Evolutionary conservation across 2,329 filamentous ascomycete species (phyloP).

Genomic region (Polychaeton citri): DNA sequence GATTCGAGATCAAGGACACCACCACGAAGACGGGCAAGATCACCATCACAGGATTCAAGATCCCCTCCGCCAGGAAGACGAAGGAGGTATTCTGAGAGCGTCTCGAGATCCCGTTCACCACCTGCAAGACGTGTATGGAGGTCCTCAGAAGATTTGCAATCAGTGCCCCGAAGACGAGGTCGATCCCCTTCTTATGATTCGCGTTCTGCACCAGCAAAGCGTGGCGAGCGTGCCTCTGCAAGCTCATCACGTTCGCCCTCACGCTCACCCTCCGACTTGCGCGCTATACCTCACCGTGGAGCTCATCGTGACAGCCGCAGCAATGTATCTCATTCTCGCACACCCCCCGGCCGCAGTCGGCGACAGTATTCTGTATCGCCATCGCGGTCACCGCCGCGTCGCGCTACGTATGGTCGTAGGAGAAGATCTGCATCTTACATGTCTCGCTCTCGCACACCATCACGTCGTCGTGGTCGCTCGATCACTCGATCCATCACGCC

Average conservation of each 20-base stretch:
- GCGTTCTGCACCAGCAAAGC: neutral
- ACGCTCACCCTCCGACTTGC: neutral
- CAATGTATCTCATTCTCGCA: conserved; percentile 15
- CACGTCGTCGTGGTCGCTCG: conserved; percentile 7
- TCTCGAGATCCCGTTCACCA: conserved; percentile 8
- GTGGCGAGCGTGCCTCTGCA: no score
- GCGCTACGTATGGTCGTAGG: neutral
- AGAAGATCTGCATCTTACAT: conserved; percentile 3
- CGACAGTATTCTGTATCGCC: conserved; percentile 8
- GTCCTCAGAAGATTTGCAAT: neutral
- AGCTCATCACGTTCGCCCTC: neutral
- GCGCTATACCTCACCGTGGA: neutral
- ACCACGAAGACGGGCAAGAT: conserved; percentile 7
- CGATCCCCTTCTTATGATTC: neutral
- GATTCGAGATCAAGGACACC: conserved; percentile 8
- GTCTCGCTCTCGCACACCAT: conserved; percentile 5
- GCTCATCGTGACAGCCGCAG: conserved; percentile 2
- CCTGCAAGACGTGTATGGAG: conserved; percentile 4
- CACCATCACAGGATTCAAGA: conserved; percentile 12
- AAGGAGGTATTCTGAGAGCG: conserved; percentile 3
- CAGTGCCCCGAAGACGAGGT: neutral
- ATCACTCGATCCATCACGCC: conserved; percentile 10
- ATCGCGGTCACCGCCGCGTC: conserved; percentile 14
- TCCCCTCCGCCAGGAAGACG: conserved; percentile 12
- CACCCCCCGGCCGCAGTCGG: conserved; percentile 13